Base-by-base conservation (phyloP, 768 basidiomycete genomes). In the Naganishia vaughanmartiniae region DNA sequence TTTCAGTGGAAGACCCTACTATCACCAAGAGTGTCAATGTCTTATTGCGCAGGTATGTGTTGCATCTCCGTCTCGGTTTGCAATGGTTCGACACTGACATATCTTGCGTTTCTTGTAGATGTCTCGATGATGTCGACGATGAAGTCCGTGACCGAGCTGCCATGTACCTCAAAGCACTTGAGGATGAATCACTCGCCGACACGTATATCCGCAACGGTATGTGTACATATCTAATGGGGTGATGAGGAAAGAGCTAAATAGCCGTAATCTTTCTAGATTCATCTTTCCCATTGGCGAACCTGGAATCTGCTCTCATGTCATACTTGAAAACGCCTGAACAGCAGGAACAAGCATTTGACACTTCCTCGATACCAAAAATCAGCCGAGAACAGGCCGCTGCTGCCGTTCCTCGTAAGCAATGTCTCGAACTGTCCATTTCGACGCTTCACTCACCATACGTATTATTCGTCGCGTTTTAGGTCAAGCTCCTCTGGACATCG, bases 111-210 rank as follows among this genome's bases (percentile, higher is more conserved):
- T 63, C 33, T 55, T 28, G 17, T 73, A 93, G 93, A 73, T 99
- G 96, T 79, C 84, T 99, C 75, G 95, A 98, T 79, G 96, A 99
- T 80, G 92, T 97, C 24, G 96, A 99, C 72, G 96, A 99, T 77
- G 96, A 99, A 84, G 96, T 99, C 66, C 89, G 96, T 54, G 96
- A 99, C 82, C 90, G 96, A 60, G 96, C 96, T 5, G 91, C 96
- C 11, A 85, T 99, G 82, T 98, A 96, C 81, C 86, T 98, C 72
- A 89, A 87, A 81, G 86, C 90, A 4, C 87, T 95, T 78, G 86
- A 88, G 74, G 90, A 90, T 78, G 87, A 90, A 73, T 82, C 86
- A 12, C 84, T 99, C 69, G 92, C 91, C 12, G 89, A 91, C 76
- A 85, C 86, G 21, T 97, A 93, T 79, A 87, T 98, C 73, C 93